phyloP scores from a whole-genome alignment of 2,329 filamentous ascomycete genomes.

The Alternaria triticimaculans region DNA sequence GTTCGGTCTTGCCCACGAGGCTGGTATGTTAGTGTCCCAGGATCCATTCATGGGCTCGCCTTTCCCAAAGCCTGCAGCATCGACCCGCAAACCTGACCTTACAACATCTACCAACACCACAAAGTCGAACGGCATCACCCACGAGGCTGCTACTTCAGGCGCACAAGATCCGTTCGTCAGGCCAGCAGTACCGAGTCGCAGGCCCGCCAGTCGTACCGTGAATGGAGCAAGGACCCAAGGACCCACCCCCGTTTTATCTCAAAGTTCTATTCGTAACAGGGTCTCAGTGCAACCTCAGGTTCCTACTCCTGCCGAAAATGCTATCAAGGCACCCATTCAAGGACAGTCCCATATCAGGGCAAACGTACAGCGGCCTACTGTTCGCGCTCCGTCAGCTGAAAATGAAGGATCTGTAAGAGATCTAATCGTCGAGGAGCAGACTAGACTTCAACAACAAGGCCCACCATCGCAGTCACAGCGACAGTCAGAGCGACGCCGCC shows the following conservation, averaged over 20 bases:
- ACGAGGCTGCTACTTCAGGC: neutral
- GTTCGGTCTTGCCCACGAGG: conserved; percentile 42
- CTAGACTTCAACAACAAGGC: conserved; percentile 21
- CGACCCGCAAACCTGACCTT: neutral
- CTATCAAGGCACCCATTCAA: neutral
- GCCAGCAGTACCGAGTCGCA: conserved; percentile 4
- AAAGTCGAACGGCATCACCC: neutral
- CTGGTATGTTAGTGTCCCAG: conserved; percentile 34
- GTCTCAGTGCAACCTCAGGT: neutral
- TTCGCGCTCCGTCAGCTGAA: neutral
- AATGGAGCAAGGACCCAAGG: conserved; percentile 2
- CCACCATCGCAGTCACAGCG: conserved; percentile 10
- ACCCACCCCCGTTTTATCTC: conserved; percentile 2
- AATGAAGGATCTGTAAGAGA: conserved; percentile 20
- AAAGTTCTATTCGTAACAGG: neutral
- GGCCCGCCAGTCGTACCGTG: neutral
- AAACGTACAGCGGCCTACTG: neutral
- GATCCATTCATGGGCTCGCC: conserved; percentile 8
- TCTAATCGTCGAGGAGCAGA: conserved; percentile 27
- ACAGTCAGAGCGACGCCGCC: conserved; percentile 4
- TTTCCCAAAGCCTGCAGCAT: conserved; percentile 2
- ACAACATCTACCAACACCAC: neutral
- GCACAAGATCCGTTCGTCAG: conserved; percentile 1
- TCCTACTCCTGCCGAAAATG: conserved; percentile 1
- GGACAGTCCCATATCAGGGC: neutral